Evolutionary conservation across 352 stramenopile genomes (phyloP), one percentile per base, ranked within the genome.

Genomic region (Halophytophthora polymorphica): DNA sequence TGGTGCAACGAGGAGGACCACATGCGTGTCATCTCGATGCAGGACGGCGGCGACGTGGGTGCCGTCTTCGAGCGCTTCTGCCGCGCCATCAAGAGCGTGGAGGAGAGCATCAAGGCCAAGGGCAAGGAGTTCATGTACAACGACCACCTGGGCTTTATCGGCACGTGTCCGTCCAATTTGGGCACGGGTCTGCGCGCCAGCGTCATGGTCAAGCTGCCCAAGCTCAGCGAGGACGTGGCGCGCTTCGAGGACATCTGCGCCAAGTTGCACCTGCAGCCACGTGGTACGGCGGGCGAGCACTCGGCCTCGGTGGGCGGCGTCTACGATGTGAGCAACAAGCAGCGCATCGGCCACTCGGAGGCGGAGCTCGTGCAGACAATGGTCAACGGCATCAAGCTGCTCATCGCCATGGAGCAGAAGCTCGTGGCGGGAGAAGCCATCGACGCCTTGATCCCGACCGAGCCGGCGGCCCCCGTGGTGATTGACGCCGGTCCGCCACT

Each of bases 371-470:
- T 96, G 54, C 76, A 77, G 52, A 90, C 85, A 37, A 89, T 96
- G 66, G 89, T 95, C 61, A 77, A 93, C 49, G 86, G 86, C 49
- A 86, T 96, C 61, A 77, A 89, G 60, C 41, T 87, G 45, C 73
- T 96, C 37, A 93, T 95, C 57, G 70, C 69, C 33, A 88, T 95
- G 74, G 89, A 97, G 69, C 86, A 96, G 54, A 91, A 92, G 55
- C 59, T 90, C 21, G 67, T 81, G 37, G 75, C 75, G 14, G 77
- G 79, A 1, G 75, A 86, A 45, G 63, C 64, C 1, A 88, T 90
- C 45, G 76, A 87, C 58, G 77, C 73, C 17, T 39, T 93, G 14
- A 79, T 93, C 38, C 81, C 80, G 3, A 85, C 73, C 21, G 83
- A 90, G 41, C 35, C 60, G 0, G 67, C 53, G 1, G 33, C 74